Evolutionary conservation across 2,329 filamentous ascomycete genomes (phyloP), one percentile per base, ranked within the genome.

Genomic region (Rachicladosporium sp.): DNA sequence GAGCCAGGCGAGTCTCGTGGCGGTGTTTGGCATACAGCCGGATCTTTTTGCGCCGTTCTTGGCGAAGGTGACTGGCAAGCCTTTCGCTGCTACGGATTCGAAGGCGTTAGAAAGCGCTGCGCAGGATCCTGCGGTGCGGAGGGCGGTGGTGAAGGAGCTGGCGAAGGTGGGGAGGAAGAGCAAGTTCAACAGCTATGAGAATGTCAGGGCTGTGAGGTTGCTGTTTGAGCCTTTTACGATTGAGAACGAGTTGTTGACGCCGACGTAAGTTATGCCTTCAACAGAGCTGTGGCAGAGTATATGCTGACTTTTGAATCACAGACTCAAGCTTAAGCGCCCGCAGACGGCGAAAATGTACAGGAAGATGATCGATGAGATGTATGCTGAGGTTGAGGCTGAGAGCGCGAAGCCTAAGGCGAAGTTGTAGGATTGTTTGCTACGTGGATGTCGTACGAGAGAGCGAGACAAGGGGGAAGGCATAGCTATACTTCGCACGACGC

Each of bases 101-200:
- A 71, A 71, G 4, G 82, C 75, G 7, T 61, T 96, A 43, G 74
- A 74, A 58, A 70, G 71, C 2, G 84, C 80, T 1, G 73, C 77
- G 30, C 67, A 69, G 43, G 77, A 93, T 50, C 70, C 76, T 37
- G 78, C 78, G 55, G 76, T 98, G 15, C 72, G 76, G 49, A 74
- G 75, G 54, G 82, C 83, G 2, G 79, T 93, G 41, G 58, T 93
- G 47, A 81, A 80, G 60, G 76, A 91, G 48, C 67, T 98, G 29
- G 82, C 91, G 43, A 73, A 70, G 40, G 81, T 93, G 43, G 86
- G 76, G 33, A 82, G 74, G 66, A 80, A 79, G 65, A 77, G 83
- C 61, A 93, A 91, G 66, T 88, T 98, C 62, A 91, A 93, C 58
- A 84, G 79, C 50, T 96, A 83, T 52, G 91, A 98, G 70, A 76